Conservation (phyloP, 768 basidiomycete species). For the Mycena polygramma region DNA sequence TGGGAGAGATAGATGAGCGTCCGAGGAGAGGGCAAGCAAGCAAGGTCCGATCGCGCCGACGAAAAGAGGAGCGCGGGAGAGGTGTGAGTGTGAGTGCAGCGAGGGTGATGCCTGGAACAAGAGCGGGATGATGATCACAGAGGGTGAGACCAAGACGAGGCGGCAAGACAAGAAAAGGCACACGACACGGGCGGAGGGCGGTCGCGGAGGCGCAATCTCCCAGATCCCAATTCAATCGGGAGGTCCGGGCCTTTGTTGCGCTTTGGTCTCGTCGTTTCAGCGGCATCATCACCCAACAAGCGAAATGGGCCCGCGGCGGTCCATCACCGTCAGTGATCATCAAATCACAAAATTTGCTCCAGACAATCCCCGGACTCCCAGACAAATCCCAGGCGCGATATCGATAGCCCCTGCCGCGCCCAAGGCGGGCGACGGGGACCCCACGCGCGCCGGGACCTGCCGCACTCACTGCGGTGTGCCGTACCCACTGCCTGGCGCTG, state of each 20-base stretch:
- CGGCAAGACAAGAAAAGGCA: background rate
- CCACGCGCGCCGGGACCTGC: too few relatives aligned
- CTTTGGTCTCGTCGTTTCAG: slow-evolving; percentile 27
- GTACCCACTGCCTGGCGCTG: slow-evolving; percentile 61
- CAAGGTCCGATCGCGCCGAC: background rate
- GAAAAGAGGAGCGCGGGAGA: slow-evolving; percentile 2
- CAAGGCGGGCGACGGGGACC: slow-evolving; percentile 1
- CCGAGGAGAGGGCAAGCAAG: too few relatives aligned
- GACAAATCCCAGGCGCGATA: slow-evolving; percentile 11
- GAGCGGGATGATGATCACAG: slow-evolving; percentile 13
- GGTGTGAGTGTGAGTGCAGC: background rate
- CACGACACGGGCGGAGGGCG: background rate
- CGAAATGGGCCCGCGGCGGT: background rate
- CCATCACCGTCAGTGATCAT: slow-evolving; percentile 20
- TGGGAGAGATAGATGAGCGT: slow-evolving; percentile 12
- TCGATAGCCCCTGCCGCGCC: slow-evolving; percentile 1
- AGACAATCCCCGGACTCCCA: background rate
- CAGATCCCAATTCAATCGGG: slow-evolving; percentile 9
- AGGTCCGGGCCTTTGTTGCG: slow-evolving; percentile 14
- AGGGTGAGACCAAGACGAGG: background rate
- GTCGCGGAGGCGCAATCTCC: slow-evolving; percentile 18
- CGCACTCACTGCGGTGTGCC: slow-evolving; percentile 56
- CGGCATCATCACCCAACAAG: slow-evolving; percentile 17
- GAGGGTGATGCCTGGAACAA: background rate
- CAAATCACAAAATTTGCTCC: slow-evolving; percentile 20